A percentile compares a stretch with the other conserved stretches of the same genome.
These are phyloP conservation scores for Lyophyllum semitale DNA, from an alignment of 768 basidiomycete species.

Conservation along the genomic window DNA sequence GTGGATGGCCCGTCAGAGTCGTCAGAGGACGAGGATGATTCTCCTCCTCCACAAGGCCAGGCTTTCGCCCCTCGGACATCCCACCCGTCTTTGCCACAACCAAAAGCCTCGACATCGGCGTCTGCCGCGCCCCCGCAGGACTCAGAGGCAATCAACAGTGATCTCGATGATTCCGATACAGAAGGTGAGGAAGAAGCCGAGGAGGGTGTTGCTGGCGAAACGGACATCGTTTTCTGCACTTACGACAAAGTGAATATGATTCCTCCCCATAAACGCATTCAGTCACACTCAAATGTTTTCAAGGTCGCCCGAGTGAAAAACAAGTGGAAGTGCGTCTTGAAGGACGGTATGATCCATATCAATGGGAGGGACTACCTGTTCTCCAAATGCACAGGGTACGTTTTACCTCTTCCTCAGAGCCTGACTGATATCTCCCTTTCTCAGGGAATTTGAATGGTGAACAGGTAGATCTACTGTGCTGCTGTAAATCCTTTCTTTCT, in stretches of 20 bases:
- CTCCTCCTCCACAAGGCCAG: slow-evolving; percentile 60
- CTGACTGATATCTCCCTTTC: slow-evolving; percentile 4
- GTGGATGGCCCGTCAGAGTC: slow-evolving; percentile 81
- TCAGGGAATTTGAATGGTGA: slow-evolving; percentile 47
- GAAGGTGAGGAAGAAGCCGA: slow-evolving; percentile 84
- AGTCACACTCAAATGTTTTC: slow-evolving; percentile 2
- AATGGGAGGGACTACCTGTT: slow-evolving; percentile 98
- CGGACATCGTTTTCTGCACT: slow-evolving; percentile 96
- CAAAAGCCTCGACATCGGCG: slow-evolving; percentile 34
- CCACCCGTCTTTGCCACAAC: slow-evolving; percentile 79
- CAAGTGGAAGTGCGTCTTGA: slow-evolving; percentile 98
- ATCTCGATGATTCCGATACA: slow-evolving; percentile 93
- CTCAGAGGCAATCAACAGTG: slow-evolving; percentile 92
- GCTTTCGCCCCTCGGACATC: slow-evolving; percentile 68
- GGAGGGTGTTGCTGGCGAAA: slow-evolving; percentile 70
- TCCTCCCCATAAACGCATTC: not conserved
- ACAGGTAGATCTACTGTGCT: not conserved
- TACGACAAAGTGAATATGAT: slow-evolving; percentile 83
- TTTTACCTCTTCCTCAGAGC: slow-evolving; percentile 2
- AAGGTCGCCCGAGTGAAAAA: slow-evolving; percentile 99
- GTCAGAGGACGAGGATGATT: slow-evolving; percentile 59
- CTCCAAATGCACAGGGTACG: slow-evolving; percentile 93
- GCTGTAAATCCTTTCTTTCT: slow-evolving; percentile 1
- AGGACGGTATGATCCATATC: slow-evolving; percentile 96
- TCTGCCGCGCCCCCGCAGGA: slow-evolving; percentile 44